A percentile compares a stretch with the other conserved stretches of the same genome.
phyloP scores from a whole-genome alignment of 1,139 yeast species.

The Suhomyces bokatorum region DNA sequence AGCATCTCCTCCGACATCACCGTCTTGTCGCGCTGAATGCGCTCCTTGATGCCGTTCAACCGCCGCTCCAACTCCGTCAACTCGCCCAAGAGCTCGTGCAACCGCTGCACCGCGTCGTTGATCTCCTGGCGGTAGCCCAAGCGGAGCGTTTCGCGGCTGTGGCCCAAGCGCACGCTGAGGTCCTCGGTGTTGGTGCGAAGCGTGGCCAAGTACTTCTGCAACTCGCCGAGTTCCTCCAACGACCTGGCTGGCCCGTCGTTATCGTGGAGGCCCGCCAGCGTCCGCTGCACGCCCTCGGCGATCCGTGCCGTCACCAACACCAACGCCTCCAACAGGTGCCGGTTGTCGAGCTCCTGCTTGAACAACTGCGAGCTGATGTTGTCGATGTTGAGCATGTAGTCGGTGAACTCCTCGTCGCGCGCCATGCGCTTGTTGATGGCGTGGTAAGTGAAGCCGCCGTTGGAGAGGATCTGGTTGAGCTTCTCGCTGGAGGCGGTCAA shows the following conservation, averaged over 20 bases:
- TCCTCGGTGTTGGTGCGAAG: constrained; percentile 13
- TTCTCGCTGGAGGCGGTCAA: constrained; percentile 12
- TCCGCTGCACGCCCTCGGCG: constrained; percentile 7
- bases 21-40: constrained; percentile 30
- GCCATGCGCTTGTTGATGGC: constrained; percentile 18
- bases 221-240: constrained; percentile 14
- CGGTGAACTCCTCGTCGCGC: constrained; percentile 31
- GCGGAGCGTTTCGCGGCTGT: constrained; percentile 21
- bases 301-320: constrained; percentile 8
- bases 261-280: constrained; percentile 5
- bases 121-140: constrained; percentile 29
- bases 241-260: constrained; percentile 9
- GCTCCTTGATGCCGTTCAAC: constrained; percentile 26
- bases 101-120: constrained; percentile 28
- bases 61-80: constrained; percentile 32
- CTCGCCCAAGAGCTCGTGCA: constrained; percentile 29
- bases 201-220: constrained; percentile 14
- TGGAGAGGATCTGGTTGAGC: constrained; percentile 21
- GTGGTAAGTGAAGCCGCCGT: constrained; percentile 28
- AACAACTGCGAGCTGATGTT: constrained; percentile 25
- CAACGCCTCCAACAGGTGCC: constrained; percentile 11
- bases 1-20: constrained; percentile 30
- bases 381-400: constrained; percentile 38
- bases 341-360: constrained; percentile 8
- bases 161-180: constrained; percentile 17